Evolutionary conservation across 441 rosid genomes (phyloP).

Genomic region (Brassica balearica): DNA sequence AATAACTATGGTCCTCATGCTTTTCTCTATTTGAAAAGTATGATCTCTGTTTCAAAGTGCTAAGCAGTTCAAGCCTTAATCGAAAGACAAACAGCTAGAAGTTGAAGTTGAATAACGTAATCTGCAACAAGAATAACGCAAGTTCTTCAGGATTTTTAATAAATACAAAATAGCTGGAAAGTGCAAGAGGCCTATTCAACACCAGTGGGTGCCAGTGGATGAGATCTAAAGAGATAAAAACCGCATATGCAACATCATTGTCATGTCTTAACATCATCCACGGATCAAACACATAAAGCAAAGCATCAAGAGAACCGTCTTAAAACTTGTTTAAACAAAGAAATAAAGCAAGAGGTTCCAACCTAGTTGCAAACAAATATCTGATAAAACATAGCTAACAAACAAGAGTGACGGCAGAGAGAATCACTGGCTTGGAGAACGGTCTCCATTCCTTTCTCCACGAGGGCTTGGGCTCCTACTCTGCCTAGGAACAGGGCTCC

Average conservation of each 20-base stretch:
- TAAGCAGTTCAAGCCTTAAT: background rate
- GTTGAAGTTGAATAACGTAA: background rate
- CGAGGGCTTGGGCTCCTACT: constrained; percentile 51
- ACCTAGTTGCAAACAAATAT: background rate
- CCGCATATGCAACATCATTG: constrained; percentile 30
- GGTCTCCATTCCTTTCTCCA: constrained; percentile 56
- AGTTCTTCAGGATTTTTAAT: background rate
- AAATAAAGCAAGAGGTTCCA: constrained; percentile 8
- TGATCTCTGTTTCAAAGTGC: background rate
- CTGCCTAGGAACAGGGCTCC: constrained; percentile 51
- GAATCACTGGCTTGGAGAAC: constrained; percentile 77
- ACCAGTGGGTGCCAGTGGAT: background rate
- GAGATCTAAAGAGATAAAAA: constrained; percentile 29
- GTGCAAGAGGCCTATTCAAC: too few relatives aligned
- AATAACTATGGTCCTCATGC: constrained; percentile 37
- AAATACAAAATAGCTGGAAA: background rate
- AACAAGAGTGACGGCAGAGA: constrained; percentile 19
- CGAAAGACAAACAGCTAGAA: background rate
- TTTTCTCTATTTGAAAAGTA: too few relatives aligned
- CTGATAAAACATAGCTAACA: background rate
- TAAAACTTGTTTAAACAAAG: background rate
- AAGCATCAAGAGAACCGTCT: constrained; percentile 12
- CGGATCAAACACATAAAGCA: constrained; percentile 28
- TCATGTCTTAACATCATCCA: constrained; percentile 36
- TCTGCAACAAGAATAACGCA: too few relatives aligned